These are phyloP conservation scores for Akanthomyces lecanii DNA, from an alignment of 2,329 filamentous ascomycete species.

Conservation along the genomic window DNA sequence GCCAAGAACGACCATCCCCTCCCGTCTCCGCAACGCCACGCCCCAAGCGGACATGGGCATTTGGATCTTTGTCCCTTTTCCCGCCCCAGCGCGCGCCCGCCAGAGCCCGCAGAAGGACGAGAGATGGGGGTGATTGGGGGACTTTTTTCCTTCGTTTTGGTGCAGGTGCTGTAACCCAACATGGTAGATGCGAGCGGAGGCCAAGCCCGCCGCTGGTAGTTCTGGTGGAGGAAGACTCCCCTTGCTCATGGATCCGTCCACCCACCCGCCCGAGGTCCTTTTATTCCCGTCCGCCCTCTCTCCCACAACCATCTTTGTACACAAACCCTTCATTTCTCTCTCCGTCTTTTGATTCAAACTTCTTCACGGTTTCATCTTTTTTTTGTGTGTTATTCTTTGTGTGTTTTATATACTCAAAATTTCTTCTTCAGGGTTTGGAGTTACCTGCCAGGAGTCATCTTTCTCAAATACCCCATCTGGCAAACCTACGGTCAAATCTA, in stretches of 20 bases:
- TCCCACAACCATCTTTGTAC: neutral
- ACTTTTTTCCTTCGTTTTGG: no score
- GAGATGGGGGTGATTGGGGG: no score
- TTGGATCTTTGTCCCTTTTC: neutral
- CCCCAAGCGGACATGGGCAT: neutral
- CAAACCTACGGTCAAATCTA: neutral
- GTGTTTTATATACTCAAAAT: neutral
- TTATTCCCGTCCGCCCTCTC: constrained; percentile 11
- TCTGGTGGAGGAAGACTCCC: neutral
- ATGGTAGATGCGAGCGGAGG: no score
- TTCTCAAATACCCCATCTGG: neutral
- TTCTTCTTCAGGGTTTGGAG: neutral
- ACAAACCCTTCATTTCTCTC: neutral
- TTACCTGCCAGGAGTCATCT: neutral
- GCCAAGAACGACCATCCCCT: constrained; percentile 5
- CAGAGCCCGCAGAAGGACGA: no score
- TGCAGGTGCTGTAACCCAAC: no score
- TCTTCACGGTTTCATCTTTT: neutral
- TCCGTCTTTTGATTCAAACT: neutral
- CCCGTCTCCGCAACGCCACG: constrained; percentile 14
- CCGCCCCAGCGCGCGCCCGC: no score
- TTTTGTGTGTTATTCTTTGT: neutral
- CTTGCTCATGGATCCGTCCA: neutral
- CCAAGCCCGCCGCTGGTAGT: no score
- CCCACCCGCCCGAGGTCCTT: neutral